Conservation (phyloP, 2,329 filamentous ascomycete genomes). For the Talaromyces sp. region DNA sequence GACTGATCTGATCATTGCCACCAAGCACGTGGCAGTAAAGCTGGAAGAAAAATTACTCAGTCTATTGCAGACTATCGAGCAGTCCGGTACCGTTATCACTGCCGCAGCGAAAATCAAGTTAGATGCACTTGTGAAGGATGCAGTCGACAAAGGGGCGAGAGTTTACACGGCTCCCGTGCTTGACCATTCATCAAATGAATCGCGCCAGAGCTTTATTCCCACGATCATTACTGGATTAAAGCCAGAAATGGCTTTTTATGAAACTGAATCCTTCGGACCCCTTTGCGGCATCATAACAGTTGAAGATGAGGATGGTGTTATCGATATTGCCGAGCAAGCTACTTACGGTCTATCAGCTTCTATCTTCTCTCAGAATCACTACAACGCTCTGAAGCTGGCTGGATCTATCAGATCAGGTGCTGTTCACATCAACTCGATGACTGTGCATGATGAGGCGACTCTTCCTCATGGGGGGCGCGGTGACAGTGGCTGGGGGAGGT, state of each 20-base stretch:
- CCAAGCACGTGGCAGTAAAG: background rate
- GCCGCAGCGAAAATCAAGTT: background rate
- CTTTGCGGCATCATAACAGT: background rate
- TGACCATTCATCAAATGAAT: background rate
- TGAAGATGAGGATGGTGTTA: background rate
- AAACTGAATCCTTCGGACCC: background rate
- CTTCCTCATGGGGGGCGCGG: constrained; percentile 63
- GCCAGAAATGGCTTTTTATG: background rate
- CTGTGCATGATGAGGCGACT: constrained; percentile 57
- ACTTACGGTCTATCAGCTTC: background rate
- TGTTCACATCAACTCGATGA: constrained; percentile 63
- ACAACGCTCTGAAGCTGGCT: background rate
- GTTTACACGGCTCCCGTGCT: background rate
- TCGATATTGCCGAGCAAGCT: background rate
- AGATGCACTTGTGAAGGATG: background rate
- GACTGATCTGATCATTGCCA: constrained; percentile 60
- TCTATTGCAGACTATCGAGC: background rate
- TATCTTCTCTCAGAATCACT: background rate
- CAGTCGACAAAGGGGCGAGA: background rate
- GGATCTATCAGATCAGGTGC: constrained; percentile 38
- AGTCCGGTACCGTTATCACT: background rate
- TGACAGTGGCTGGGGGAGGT: constrained; percentile 57
- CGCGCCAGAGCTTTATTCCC: background rate
- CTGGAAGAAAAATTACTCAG: background rate
- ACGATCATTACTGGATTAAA: background rate